Conservation (phyloP, 257 asterid genomes). For the Leptodermis oblonga region DNA sequence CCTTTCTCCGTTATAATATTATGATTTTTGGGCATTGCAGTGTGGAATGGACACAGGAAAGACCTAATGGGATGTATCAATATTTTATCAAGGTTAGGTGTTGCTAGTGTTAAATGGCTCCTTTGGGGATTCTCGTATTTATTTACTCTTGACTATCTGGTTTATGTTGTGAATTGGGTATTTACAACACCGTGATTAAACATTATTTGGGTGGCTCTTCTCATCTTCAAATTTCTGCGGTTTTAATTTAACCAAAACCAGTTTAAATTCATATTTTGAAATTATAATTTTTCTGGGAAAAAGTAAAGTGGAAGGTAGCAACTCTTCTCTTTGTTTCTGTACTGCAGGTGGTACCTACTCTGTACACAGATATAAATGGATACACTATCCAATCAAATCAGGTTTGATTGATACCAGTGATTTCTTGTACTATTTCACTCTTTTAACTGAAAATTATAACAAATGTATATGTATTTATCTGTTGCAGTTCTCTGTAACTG, state of each 20-base stretch:
- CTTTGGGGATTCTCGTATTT: neutral
- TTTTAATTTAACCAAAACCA: neutral
- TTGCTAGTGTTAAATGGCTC: neutral
- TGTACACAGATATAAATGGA: constrained; percentile 73
- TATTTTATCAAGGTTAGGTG: constrained; percentile 84
- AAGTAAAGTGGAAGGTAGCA: neutral
- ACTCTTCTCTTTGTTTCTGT: constrained; percentile 13
- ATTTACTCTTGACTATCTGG: neutral
- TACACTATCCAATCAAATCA: constrained; percentile 87
- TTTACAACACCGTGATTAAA: neutral
- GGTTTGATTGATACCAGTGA: constrained; percentile 32
- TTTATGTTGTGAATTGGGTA: neutral
- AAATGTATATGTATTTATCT: constrained; percentile 25
- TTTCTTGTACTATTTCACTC: neutral
- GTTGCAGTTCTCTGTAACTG: constrained; percentile 94
- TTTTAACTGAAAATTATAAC: constrained; percentile 15
- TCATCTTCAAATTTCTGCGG: neutral
- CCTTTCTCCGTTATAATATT: neutral
- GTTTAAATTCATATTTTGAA: neutral
- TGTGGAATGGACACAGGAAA: constrained; percentile 72
- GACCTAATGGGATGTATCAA: constrained; percentile 86
- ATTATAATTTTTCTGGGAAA: neutral
- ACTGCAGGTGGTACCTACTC: constrained; percentile 95
- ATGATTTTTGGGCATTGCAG: constrained; percentile 40
- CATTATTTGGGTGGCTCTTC: neutral